Evolutionary conservation across 139 green algal genomes (phyloP).

Genomic region (Picochlorum costavermella): DNA sequence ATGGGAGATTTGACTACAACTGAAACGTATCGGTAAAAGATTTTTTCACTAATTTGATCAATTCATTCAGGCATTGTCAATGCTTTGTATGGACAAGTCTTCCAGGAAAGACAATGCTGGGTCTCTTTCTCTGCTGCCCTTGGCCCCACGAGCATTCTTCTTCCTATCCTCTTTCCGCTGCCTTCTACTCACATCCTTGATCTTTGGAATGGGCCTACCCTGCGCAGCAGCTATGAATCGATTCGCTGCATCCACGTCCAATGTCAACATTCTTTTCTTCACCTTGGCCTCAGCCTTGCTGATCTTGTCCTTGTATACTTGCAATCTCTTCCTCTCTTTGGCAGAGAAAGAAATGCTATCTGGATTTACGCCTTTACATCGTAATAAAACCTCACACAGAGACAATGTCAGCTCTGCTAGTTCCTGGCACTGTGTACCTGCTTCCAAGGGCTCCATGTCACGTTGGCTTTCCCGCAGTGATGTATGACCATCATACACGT

Average conservation of each 20-base stretch:
- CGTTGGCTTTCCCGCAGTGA: no score
- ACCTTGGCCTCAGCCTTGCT: slow-evolving; percentile 21
- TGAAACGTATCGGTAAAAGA: background rate
- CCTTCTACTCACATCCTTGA: no score
- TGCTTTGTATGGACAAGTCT: no score
- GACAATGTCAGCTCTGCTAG: no score
- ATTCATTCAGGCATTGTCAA: slow-evolving; percentile 1
- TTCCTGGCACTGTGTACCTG: no score
- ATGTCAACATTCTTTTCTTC: slow-evolving; percentile 6
- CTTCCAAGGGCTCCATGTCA: no score
- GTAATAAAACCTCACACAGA: no score
- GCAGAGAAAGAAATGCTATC: background rate
- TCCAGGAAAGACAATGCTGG: background rate
- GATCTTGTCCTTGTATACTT: slow-evolving; percentile 44
- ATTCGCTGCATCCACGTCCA: slow-evolving; percentile 46
- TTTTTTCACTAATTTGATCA: background rate
- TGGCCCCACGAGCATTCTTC: no score
- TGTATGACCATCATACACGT: no score
- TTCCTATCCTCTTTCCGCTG: no score
- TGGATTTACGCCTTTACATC: no score
- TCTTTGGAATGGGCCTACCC: no score
- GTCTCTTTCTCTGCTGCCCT: background rate
- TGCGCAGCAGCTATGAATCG: slow-evolving; percentile 47
- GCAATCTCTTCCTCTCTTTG: slow-evolving; percentile 32
- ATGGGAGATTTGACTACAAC: slow-evolving; percentile 2